Base-by-base conservation (phyloP, 345 rosid species). In the Microcos paniculata region DNA sequence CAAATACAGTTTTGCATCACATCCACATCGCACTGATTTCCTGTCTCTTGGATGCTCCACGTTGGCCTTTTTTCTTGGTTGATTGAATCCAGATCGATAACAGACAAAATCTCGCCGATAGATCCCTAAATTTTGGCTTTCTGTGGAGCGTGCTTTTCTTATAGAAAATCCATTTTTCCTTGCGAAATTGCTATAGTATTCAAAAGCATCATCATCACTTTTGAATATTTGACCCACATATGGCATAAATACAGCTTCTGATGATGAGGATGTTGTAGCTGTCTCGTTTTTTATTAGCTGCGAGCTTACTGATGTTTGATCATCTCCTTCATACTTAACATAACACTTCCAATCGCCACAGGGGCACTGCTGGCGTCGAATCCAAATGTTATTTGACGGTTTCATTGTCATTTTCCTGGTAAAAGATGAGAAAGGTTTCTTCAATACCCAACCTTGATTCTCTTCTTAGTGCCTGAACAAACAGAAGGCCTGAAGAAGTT, bases 271-370 rank as follows among this genome's bases (percentile, higher is more conserved):
- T n/a, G 83, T 62, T 70, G 89, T 33, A 56, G 87, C 63, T 78
- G 83, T 76, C 80, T 93, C 95, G 59, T 61, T 87, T 76, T 87
- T 92, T n/a, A 85, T 73, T 23, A 80, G 75, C 62, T 86, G 89
- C 61, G 85, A 79, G 80, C 62, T 86, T 42, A 81, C 70, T 7
- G 85, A 77, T 58, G 83, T 79, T 81, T 87, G 92, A 80, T 84
- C 88, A 72, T 92, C 93, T 76, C 92, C 92, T 49, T 93, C 94
- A 69, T 83, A 71, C 74, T 80, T 87, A 64, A 90, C 79, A 26
- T 85, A 93, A 67, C 99, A 95, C 71, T 95, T 95, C 98, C 98
- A 91, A 81, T 95, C 97, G 72, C 98, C 96, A 74, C 99, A 95
- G 3, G 94, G 93, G 76, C 99, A 95, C 70, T 95, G 97, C 72